These are phyloP conservation scores for Gastroboletus turbinatus DNA, from an alignment of 1,284 basidiomycete species.

Conservation along the genomic window DNA sequence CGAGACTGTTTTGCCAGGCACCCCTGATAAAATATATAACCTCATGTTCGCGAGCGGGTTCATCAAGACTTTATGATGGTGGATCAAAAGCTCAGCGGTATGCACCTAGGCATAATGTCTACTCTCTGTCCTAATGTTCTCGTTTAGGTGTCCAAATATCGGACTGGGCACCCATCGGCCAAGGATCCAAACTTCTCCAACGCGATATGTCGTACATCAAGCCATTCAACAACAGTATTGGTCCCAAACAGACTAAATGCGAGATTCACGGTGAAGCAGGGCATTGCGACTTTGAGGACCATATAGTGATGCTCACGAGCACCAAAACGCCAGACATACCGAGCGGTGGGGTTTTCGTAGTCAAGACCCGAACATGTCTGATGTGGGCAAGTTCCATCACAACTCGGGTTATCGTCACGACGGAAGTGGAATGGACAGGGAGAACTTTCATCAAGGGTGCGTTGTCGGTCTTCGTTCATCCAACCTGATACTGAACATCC, in stretches of 20 bases:
- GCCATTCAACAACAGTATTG: constrained; percentile 84
- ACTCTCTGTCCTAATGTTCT: constrained; percentile 4
- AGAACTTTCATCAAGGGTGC: constrained; percentile 93
- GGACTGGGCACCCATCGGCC: constrained; percentile 76
- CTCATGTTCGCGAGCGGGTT: constrained; percentile 96
- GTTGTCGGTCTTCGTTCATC: constrained; percentile 17
- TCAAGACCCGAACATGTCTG: constrained; percentile 93
- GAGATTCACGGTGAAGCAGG: constrained; percentile 85
- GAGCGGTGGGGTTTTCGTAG: constrained; percentile 86
- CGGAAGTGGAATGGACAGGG: constrained; percentile 94
- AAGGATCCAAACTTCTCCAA: constrained; percentile 70
- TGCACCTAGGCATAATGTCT: constrained; percentile 25
- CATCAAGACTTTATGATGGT: constrained; percentile 88
- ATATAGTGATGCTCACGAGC: constrained; percentile 82
- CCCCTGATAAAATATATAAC: constrained; percentile 94
- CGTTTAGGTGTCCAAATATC: constrained; percentile 83
- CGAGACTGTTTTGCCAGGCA: constrained; percentile 81
- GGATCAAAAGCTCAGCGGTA: constrained; percentile 88
- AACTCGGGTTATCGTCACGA: constrained; percentile 83
- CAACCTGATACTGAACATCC: neutral
- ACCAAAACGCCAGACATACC: constrained; percentile 95
- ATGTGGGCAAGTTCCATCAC: constrained; percentile 87
- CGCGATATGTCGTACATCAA: constrained; percentile 96
- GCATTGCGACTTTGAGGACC: constrained; percentile 83
- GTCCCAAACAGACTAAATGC: constrained; percentile 95